phyloP scores from a whole-genome alignment of 768 basidiomycete species.

The Hericium alpestre region DNA sequence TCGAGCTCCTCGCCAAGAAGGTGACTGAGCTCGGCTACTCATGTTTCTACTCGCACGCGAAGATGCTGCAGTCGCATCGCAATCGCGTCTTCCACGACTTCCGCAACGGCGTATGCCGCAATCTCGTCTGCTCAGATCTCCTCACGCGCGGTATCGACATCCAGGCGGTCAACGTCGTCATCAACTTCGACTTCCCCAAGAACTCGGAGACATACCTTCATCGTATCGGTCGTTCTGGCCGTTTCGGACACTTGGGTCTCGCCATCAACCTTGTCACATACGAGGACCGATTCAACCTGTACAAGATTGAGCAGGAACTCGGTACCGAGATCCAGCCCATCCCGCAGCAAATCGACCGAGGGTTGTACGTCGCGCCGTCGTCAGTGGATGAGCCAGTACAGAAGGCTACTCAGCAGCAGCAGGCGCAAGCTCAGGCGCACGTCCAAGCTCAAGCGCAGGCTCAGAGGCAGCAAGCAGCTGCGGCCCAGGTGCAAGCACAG shows the following conservation, averaged over 20 bases:
- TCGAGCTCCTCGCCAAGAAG: constrained; percentile 98
- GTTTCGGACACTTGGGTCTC: constrained; percentile 93
- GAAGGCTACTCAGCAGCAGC: constrained; percentile 27
- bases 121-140: constrained; percentile 95
- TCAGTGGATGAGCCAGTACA: constrained; percentile 32
- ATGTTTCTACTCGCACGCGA: constrained; percentile 99
- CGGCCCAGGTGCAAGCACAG: constrained; percentile 13
- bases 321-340: constrained; percentile 97
- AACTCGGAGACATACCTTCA: constrained; percentile 98
- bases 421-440: constrained; percentile 18
- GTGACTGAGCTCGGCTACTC: constrained; percentile 99
- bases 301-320: constrained; percentile 96
- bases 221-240: constrained; percentile 94
- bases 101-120: constrained; percentile 95
- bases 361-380: constrained; percentile 83
- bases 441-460: constrained; percentile 14
- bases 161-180: constrained; percentile 99
- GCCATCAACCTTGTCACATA: constrained; percentile 98
- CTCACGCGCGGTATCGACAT: constrained; percentile 99
- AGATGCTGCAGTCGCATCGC: constrained; percentile 97
- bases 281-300: constrained; percentile 95
- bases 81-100: constrained; percentile 99
- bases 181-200: constrained; percentile 99
- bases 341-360: constrained; percentile 82
- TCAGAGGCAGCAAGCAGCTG: constrained; percentile 7